Evolutionary conservation across 108 stramenopile species (phyloP).

Genomic region (Skeletonema menzelii): DNA sequence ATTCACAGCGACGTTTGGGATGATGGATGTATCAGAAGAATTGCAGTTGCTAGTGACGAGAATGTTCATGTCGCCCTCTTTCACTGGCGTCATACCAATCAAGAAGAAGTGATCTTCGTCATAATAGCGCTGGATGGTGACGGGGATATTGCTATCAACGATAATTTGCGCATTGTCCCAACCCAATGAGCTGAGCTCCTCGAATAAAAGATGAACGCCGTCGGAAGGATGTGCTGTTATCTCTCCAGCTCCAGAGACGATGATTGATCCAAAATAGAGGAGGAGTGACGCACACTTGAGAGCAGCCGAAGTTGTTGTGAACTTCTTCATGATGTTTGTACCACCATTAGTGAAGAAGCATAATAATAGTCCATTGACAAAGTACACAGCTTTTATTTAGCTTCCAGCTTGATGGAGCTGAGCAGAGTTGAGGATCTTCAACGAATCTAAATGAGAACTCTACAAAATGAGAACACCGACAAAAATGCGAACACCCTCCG

Average conservation of each 20-base stretch:
- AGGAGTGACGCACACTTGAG: background rate
- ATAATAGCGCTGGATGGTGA: conserved; percentile 16
- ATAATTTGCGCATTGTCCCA: background rate
- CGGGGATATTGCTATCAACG: conserved; percentile 19
- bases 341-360: too few species aligned
- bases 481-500: too few species aligned
- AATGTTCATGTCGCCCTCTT: conserved; percentile 9
- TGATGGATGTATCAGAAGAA: conserved; percentile 5
- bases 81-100: conserved; percentile 9
- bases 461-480: too few species aligned
- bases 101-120: conserved; percentile 1
- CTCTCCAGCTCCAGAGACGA: background rate
- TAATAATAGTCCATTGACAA: too few species aligned
- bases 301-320: background rate
- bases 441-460: too few species aligned
- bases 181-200: background rate
- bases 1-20: background rate
- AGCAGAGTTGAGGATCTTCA: too few species aligned
- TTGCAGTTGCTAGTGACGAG: conserved; percentile 24
- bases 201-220: background rate
- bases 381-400: too few species aligned
- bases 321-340: background rate
- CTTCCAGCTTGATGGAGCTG: too few species aligned
- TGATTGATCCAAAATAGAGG: background rate
- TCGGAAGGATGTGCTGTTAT: background rate